Conservation (phyloP, 179 eudicot genomes). For the Beta macrorhiza region DNA sequence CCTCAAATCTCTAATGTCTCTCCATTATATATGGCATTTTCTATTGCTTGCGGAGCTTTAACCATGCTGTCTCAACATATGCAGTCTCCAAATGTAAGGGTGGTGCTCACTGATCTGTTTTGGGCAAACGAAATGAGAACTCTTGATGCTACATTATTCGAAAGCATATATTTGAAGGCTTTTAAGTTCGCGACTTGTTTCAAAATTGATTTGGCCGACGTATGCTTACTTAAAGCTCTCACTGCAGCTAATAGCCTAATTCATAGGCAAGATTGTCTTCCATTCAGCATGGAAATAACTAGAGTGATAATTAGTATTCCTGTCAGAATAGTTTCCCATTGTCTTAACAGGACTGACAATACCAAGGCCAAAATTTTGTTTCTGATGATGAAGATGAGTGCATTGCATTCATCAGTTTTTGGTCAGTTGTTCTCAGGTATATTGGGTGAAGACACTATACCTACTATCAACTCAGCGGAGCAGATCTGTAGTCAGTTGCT, state of each 20-base stretch:
- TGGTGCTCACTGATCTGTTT: slow-evolving; percentile 25
- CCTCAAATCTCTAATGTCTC: slow-evolving; percentile 32
- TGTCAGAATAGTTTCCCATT: slow-evolving; percentile 48
- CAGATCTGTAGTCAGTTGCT: slow-evolving; percentile 28
- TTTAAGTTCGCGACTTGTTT: slow-evolving; percentile 42
- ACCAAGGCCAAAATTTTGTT: slow-evolving; percentile 58
- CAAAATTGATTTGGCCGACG: slow-evolving; percentile 56
- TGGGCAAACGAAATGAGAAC: slow-evolving; percentile 34
- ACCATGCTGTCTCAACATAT: slow-evolving; percentile 46
- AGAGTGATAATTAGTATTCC: slow-evolving; percentile 62
- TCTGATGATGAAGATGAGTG: slow-evolving; percentile 56
- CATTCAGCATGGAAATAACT: slow-evolving; percentile 37
- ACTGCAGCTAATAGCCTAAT: slow-evolving; percentile 39
- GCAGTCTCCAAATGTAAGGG: slow-evolving; percentile 31
- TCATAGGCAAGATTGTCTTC: slow-evolving; percentile 35
- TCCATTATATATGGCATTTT: slow-evolving; percentile 54
- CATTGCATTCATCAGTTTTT: slow-evolving; percentile 68
- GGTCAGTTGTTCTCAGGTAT: slow-evolving; percentile 51
- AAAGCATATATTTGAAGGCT: slow-evolving; percentile 57
- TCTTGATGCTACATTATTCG: slow-evolving; percentile 47
- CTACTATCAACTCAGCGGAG: slow-evolving; percentile 21
- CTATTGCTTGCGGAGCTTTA: slow-evolving; percentile 61
- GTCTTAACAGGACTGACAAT: slow-evolving; percentile 42
- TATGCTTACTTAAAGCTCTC: slow-evolving; percentile 74
- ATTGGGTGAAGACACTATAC: slow-evolving; percentile 36